phyloP scores from a whole-genome alignment of 78 protist genomes.

The Dictyostelium intermedium region DNA sequence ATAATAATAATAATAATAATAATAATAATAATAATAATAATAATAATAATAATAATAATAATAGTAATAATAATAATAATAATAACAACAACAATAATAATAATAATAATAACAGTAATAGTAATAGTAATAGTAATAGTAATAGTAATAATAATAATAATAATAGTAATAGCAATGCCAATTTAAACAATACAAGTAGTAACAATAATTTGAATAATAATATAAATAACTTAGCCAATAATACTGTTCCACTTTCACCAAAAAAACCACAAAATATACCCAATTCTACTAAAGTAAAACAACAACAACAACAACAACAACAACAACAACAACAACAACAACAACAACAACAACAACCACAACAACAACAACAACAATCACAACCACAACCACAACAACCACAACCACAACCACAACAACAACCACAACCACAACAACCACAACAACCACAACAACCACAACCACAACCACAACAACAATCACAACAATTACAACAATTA shows the following conservation, averaged over 20 bases:
- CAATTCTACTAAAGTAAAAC: neutral
- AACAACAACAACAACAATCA: neutral
- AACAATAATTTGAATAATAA: neutral
- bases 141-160: neutral
- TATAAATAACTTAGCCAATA: neutral
- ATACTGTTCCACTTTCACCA: neutral
- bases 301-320: neutral
- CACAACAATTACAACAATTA: neutral
- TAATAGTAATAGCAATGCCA: neutral
- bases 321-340: neutral
- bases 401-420: neutral
- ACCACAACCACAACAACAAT: neutral
- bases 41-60: too few relatives aligned
- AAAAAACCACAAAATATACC: neutral
- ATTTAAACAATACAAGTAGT: neutral
- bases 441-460: neutral
- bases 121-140: neutral
- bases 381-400: neutral
- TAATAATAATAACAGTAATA: neutral
- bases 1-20: neutral
- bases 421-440: neutral
- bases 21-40: neutral
- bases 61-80: neutral
- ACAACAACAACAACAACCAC: neutral
- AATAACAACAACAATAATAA: neutral